A percentile compares a stretch with the other conserved stretches of the same genome.
Conservation (phyloP, 225 moss, liverwort and hornwort genomes). For the Pseudisothecium myosuroides region DNA sequence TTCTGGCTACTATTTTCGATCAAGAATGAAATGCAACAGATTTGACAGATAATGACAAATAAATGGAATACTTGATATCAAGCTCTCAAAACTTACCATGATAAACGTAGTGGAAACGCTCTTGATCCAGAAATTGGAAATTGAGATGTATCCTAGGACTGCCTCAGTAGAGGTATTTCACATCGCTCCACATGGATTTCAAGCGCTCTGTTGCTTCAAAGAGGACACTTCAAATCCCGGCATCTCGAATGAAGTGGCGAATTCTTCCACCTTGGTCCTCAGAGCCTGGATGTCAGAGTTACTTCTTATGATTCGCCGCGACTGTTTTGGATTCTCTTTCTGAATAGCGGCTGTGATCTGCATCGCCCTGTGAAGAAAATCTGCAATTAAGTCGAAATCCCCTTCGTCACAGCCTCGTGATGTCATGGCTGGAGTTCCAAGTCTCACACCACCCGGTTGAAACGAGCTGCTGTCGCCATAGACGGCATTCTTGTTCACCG, state of each 20-base stretch:
- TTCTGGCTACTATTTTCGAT: background rate
- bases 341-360: slow-evolving; percentile 51
- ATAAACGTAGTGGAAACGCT: background rate
- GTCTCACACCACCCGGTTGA: slow-evolving; percentile 75
- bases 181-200: background rate
- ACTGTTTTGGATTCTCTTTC: slow-evolving; percentile 37
- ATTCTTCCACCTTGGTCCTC: slow-evolving; percentile 63
- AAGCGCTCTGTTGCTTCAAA: background rate
- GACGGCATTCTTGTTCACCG: slow-evolving; percentile 71
- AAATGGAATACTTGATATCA: background rate
- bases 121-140: background rate
- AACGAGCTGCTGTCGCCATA: slow-evolving; percentile 72
- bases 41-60: background rate
- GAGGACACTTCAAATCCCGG: slow-evolving; percentile 70
- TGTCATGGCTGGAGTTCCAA: slow-evolving; percentile 52
- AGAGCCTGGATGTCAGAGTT: slow-evolving; percentile 55
- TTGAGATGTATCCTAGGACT: background rate
- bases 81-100: background rate
- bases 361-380: slow-evolving; percentile 53
- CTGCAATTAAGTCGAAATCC: slow-evolving; percentile 42
- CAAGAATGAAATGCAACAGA: background rate
- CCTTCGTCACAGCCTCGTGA: slow-evolving; percentile 14
- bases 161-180: background rate
- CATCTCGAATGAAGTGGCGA: slow-evolving; percentile 79
- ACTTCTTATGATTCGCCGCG: slow-evolving; percentile 32